phyloP scores from a whole-genome alignment of 108 stramenopile species.

The Asterionellopsis glacialis region DNA sequence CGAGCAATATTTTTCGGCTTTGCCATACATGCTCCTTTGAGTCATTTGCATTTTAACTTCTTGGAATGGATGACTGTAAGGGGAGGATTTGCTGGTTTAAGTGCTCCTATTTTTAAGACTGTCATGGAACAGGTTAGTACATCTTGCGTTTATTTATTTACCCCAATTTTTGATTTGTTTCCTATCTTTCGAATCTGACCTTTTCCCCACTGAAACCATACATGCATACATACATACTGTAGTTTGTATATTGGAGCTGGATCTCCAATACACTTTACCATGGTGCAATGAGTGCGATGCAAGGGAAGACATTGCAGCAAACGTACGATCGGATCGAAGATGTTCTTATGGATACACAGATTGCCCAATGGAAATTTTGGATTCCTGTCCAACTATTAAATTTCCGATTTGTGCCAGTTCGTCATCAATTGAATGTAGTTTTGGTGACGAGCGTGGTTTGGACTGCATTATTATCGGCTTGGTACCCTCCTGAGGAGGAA shows the following conservation, averaged over 20 bases:
- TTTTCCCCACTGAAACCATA: too few species aligned
- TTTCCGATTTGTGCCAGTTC: conserved; percentile 68
- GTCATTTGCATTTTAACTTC: conserved; percentile 75
- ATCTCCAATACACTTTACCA: conserved; percentile 71
- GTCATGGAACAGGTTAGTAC: conserved; percentile 69
- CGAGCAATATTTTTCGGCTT: conserved; percentile 63
- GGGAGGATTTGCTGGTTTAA: conserved; percentile 43
- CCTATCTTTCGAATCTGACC: conserved; percentile 1
- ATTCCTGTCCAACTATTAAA: conserved; percentile 70
- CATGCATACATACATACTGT: conserved; percentile 3
- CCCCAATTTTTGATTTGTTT: background rate
- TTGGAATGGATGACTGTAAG: conserved; percentile 69
- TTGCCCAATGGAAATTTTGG: conserved; percentile 57
- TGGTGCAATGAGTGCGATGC: conserved; percentile 78
- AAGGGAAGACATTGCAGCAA: conserved; percentile 41
- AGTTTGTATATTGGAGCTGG: conserved; percentile 85
- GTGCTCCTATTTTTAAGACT: conserved; percentile 68
- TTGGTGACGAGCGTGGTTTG: conserved; percentile 68
- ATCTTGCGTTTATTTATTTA: background rate
- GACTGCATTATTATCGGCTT: conserved; percentile 72
- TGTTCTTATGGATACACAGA: conserved; percentile 63
- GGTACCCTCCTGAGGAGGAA: conserved; percentile 67
- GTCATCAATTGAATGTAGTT: conserved; percentile 80
- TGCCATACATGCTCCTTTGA: conserved; percentile 62
- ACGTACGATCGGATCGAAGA: conserved; percentile 56